Base-by-base conservation (phyloP, 306 rosid species). In the Bauhinia variegata region DNA sequence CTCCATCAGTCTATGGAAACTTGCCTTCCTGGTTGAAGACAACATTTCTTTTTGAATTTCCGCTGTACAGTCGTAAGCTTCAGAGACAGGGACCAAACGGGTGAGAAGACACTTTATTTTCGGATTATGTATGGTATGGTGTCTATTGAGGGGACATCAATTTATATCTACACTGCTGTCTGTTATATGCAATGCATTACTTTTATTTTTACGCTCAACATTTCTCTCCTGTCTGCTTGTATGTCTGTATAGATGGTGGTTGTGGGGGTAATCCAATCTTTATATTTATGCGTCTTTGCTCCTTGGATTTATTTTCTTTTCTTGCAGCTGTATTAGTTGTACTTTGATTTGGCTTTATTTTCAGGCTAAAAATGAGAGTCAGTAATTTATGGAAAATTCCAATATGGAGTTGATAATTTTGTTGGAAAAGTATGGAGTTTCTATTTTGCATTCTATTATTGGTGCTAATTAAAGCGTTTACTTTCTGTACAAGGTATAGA, bases 1-100 rank as follows among this genome's bases (percentile, higher is more conserved):
- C 87, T 13, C 80, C 90, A 10, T 38, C 59, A 10, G 52, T 85
- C 63, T 95, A 95, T 67, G 96, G 85, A 63, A 95, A 72, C 80
- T 78, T 95, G 63, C 97, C 99, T 7, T 62, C 50, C 2, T 90
- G 97, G 97, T 86, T 88, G 86, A 95, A 86, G 74, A 64, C 49
- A 48, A 4, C 47, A 61, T 77, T 90, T 76, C 97, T 95, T 74
- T 80, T 90, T 0, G 99, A 95, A 72, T 70, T 88, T 68, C 96
- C 99, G 2, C 47, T 95, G 65, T 90, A 95, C 87, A 86, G 70
- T 64, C 92, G 89, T 39, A 78, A 70, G 80, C 85, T 88, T 65
- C 92, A 84, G 0, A 79, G 47, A 70, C 80, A 72, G 51, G 82
- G 41, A 66, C 54, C 1, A 10, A 61, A 68, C 83, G 85, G 96